Percentiles rank a stretch among this genome's conserved stretches.
Conservation (phyloP, 495 filamentous ascomycete genomes). For the Aspergillus bridgeri region DNA sequence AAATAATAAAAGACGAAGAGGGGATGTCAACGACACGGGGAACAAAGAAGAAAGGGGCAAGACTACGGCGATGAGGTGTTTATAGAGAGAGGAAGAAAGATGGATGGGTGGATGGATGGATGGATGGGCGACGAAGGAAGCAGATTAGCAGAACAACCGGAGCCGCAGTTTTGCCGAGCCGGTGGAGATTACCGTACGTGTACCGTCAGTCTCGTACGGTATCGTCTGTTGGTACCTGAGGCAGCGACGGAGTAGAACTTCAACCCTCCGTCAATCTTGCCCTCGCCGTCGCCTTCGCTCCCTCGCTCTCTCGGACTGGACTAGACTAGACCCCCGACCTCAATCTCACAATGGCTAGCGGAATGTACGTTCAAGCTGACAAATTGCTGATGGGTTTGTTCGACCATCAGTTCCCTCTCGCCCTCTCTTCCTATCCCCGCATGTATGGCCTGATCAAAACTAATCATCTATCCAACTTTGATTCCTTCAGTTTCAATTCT, state of each 20-base stretch:
- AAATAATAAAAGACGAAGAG: background rate
- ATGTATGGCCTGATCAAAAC: background rate
- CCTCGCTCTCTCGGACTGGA: background rate
- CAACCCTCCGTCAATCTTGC: background rate
- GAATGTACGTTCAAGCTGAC: slow-evolving; percentile 36
- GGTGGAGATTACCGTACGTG: background rate
- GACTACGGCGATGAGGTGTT: background rate
- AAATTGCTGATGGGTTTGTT: background rate
- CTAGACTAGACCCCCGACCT: background rate
- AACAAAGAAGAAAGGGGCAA: background rate
- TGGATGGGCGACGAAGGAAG: background rate
- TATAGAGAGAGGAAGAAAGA: background rate
- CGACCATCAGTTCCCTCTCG: background rate
- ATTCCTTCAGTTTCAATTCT: slow-evolving; percentile 58
- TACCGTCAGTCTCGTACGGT: too few species aligned
- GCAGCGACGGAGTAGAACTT: too few species aligned
- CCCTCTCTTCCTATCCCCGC: background rate
- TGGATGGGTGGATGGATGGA: background rate
- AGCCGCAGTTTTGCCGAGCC: background rate
- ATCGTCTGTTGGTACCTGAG: too few species aligned
- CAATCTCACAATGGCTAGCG: slow-evolving; percentile 32
- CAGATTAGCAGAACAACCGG: background rate
- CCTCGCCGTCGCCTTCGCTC: background rate
- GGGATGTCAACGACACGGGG: background rate
- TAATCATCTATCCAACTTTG: background rate